Base-by-base conservation (phyloP, 805 yeast genomes). In the Candida nanaspora region DNA sequence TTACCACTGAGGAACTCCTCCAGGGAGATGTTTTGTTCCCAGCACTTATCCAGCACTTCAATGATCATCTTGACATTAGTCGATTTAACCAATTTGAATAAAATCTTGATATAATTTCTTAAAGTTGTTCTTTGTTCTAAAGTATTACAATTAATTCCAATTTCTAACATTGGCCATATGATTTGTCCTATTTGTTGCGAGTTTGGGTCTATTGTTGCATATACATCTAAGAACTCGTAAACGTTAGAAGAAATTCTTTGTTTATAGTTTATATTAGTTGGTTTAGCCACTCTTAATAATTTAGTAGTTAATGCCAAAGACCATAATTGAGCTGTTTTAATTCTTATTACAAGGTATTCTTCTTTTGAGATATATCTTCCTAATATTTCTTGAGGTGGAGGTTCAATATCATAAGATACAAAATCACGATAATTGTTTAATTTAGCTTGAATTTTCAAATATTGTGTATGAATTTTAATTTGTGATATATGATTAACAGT, bases 131-230 rank as follows among this genome's bases (percentile, higher is more conserved):
- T 47, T 38, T 71, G 71, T 11, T 41, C 50, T 1, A 33, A 45
- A 0, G 62, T 53, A 13, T 51, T 47, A 37, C 70, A 62, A 27
- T 59, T 64, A 36, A 72, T 62, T 1, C 70, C 70, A 30, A 72
- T 56, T n/a, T 69, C 69, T 47, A 67, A 66, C 2, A 72, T 55
- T 0, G 78, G 78, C 78, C 78, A 72, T 4, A 71, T 70, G 72
- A 72, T 71, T 45, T 70, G 76, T 4, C 72, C 65, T 3, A 68
- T 66, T 21, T 59, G 45, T 3, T 73, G 69, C 0, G 65, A 56
- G 1, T 46, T 49, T 2, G 61, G 48, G 11, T 68, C 66, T 65
- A 72, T 59, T 0, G 67, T 49, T 0, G 57, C 53, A 45, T 70
- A 70, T 2, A 62, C 59, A 10, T 61, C 61, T 4, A 70, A 61